Percentiles rank a stretch among this genome's conserved stretches.
Evolutionary conservation across 2,329 filamentous ascomycete genomes (phyloP).

Genomic region (Apiospora marii): DNA sequence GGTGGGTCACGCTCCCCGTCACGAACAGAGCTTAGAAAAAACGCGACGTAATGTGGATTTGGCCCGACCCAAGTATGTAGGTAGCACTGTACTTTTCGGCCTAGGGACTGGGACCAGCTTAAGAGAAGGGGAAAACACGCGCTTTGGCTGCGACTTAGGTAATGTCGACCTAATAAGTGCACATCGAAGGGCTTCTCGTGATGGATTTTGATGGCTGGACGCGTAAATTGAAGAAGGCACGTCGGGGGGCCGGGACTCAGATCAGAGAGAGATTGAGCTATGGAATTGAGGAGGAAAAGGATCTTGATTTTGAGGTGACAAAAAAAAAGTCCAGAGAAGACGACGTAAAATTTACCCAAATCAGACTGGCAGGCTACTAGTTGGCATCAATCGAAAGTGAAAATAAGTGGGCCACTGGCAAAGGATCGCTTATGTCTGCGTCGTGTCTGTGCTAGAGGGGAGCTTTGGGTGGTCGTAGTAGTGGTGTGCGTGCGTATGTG

Average conservation of each 20-base stretch:
- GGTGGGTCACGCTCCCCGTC: slow-evolving; percentile 23
- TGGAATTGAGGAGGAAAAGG: slow-evolving; percentile 15
- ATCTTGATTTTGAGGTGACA: slow-evolving; percentile 21
- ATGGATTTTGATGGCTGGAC: slow-evolving; percentile 7
- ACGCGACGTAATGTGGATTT: slow-evolving; percentile 22
- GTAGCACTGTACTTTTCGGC: background rate
- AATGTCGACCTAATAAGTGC: background rate
- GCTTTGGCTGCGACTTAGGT: background rate
- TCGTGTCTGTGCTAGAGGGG: slow-evolving; percentile 12
- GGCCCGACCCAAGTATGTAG: slow-evolving; percentile 15
- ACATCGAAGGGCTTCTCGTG: background rate
- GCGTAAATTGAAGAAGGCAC: background rate
- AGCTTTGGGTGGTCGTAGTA: background rate
- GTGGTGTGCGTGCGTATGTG: background rate
- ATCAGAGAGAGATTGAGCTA: slow-evolving; percentile 5
- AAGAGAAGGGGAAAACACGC: slow-evolving; percentile 39
- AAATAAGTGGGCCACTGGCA: slow-evolving; percentile 11
- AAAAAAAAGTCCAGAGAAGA: slow-evolving; percentile 29
- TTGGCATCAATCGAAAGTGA: slow-evolving; percentile 24
- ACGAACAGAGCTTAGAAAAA: slow-evolving; percentile 23
- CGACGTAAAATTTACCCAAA: slow-evolving; percentile 29
- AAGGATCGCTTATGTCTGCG: slow-evolving; percentile 14
- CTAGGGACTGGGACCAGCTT: slow-evolving; percentile 10
- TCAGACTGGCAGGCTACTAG: slow-evolving; percentile 23
- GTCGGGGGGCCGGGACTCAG: slow-evolving; percentile 1